Evolutionary conservation across 2,329 filamentous ascomycete genomes (phyloP).

Genomic region (Alternaria rosae): DNA sequence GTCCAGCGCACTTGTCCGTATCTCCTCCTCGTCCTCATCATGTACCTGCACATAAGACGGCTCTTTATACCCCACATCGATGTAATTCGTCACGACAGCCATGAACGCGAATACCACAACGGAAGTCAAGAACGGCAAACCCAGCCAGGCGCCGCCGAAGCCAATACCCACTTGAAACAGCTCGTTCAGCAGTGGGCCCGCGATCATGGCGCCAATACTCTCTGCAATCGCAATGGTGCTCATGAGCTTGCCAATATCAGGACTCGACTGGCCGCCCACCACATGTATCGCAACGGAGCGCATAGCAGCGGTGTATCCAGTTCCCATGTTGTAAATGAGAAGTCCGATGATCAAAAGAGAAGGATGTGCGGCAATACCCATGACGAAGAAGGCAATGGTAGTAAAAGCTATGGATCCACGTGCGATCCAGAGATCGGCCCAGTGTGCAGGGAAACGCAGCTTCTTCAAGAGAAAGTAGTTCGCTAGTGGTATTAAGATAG

Average conservation of each 20-base stretch:
- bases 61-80: conserved; percentile 34
- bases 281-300: conserved; percentile 58
- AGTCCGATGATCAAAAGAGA: conserved; percentile 54
- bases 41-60: conserved; percentile 27
- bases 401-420: conserved; percentile 56
- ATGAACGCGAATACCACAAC: conserved; percentile 34
- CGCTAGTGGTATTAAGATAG: conserved; percentile 54
- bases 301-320: conserved; percentile 57
- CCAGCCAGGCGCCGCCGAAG: conserved; percentile 57
- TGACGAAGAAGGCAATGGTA: conserved; percentile 54
- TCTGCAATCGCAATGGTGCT: conserved; percentile 59
- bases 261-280: conserved; percentile 54
- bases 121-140: conserved; percentile 53
- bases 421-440: conserved; percentile 57
- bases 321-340: conserved; percentile 58
- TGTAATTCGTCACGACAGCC: conserved; percentile 36
- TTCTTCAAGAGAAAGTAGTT: conserved; percentile 50
- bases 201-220: conserved; percentile 56
- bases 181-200: conserved; percentile 56
- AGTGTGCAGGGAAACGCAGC: conserved; percentile 46
- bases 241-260: conserved; percentile 57
- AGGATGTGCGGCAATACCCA: conserved; percentile 56
- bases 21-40: conserved; percentile 23
- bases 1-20: conserved; percentile 21
- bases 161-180: conserved; percentile 58